Evolutionary conservation across 805 yeast species (phyloP).

Genomic region (Candida hungchunana): DNA sequence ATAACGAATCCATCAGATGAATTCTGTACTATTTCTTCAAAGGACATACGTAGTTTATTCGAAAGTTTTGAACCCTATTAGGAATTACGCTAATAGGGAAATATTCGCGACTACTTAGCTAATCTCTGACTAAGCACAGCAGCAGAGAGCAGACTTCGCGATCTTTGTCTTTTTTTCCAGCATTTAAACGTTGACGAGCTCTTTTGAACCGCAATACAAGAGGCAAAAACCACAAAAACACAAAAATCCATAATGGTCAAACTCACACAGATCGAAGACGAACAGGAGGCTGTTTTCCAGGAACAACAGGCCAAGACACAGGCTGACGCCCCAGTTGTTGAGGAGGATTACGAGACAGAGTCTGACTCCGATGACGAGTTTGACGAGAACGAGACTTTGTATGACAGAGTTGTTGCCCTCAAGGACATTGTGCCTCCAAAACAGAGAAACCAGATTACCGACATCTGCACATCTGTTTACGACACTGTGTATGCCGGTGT

Average conservation of each 20-base stretch:
- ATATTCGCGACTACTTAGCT: constrained; percentile 2
- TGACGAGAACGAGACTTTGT: constrained; percentile 78
- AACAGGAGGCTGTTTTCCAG: constrained; percentile 32
- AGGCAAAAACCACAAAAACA: not conserved
- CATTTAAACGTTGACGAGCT: too few species aligned
- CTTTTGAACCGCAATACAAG: too few species aligned
- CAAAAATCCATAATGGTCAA: constrained; percentile 53
- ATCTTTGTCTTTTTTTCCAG: too few species aligned
- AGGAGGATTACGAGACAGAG: constrained; percentile 44
- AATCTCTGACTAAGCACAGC: too few species aligned
- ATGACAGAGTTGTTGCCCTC: constrained; percentile 86
- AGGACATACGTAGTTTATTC: too few species aligned
- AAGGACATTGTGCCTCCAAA: constrained; percentile 89
- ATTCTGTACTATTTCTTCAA: too few species aligned
- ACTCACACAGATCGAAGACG: constrained; percentile 66
- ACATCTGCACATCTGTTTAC: constrained; percentile 29
- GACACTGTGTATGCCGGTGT: constrained; percentile 44
- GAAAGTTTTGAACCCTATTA: too few species aligned
- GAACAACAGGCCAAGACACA: constrained; percentile 30
- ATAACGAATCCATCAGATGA: too few species aligned
- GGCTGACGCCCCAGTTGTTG: constrained; percentile 33
- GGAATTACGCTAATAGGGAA: constrained; percentile 2
- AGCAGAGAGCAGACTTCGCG: too few species aligned
- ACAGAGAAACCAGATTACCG: constrained; percentile 54
- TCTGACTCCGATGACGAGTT: constrained; percentile 52